Evolutionary conservation across 257 asterid genomes (phyloP).

Genomic region (Gardenia jasminoides): DNA sequence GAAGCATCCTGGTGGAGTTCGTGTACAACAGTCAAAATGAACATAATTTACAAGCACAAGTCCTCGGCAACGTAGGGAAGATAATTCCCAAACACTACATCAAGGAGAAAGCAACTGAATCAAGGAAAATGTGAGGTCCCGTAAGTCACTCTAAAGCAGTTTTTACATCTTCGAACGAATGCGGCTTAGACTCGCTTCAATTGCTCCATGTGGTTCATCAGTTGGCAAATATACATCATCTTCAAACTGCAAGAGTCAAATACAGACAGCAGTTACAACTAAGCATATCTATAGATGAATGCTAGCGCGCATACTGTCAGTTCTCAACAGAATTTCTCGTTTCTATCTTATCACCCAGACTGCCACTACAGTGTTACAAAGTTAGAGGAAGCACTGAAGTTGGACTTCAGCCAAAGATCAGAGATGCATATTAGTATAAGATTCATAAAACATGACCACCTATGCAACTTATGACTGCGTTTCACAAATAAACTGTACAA

Average conservation of each 20-base stretch:
- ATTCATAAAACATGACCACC: background rate
- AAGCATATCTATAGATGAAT: background rate
- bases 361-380: background rate
- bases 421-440: background rate
- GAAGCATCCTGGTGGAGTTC: background rate
- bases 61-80: background rate
- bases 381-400: background rate
- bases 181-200: constrained; percentile 86
- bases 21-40: background rate
- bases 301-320: background rate
- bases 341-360: background rate
- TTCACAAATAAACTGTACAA: no score
- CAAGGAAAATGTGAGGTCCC: background rate
- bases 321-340: background rate
- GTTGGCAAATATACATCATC: constrained; percentile 88
- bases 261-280: background rate
- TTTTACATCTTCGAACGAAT: constrained; percentile 66
- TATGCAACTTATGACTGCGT: background rate
- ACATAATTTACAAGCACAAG: background rate
- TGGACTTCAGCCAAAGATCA: background rate
- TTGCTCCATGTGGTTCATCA: constrained; percentile 95
- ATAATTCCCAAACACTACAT: background rate
- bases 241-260: constrained; percentile 52
- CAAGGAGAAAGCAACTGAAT: background rate
- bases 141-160: background rate